A percentile compares a stretch with the other conserved stretches of the same genome.
phyloP scores from a whole-genome alignment of 352 stramenopile species.

The Phytophthora sp. region DNA sequence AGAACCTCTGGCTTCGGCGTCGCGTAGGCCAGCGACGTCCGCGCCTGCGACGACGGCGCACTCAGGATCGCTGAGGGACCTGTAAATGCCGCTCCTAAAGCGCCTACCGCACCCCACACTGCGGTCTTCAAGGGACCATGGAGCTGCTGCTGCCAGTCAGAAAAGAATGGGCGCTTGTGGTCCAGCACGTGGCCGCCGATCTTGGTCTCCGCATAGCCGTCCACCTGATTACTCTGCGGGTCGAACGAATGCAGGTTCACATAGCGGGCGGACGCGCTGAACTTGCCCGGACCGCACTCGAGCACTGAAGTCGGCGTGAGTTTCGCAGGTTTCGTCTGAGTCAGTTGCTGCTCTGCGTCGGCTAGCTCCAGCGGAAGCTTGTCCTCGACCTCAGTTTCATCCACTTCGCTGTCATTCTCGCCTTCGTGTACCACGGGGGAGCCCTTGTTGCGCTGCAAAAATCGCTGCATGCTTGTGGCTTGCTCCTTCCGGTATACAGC shows the following conservation, averaged over 20 bases:
- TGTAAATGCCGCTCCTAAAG: constrained; percentile 26
- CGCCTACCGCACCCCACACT: constrained; percentile 20
- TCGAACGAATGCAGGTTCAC: constrained; percentile 72
- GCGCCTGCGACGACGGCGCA: constrained; percentile 23
- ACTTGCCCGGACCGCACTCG: constrained; percentile 31
- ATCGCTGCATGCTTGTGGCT: constrained; percentile 24
- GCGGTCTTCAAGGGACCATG: constrained; percentile 44
- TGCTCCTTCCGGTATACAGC: constrained; percentile 11
- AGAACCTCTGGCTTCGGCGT: constrained; percentile 46
- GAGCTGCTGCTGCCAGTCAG: constrained; percentile 33
- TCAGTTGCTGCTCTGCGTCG: constrained; percentile 14
- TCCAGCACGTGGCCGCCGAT: constrained; percentile 75
- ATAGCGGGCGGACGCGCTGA: constrained; percentile 36
- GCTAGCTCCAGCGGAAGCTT: constrained; percentile 9
- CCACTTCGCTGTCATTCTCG: constrained; percentile 24
- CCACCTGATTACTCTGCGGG: constrained; percentile 5
- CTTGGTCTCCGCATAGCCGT: constrained; percentile 70
- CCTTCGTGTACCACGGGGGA: constrained; percentile 22
- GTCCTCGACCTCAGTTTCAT: constrained; percentile 13
- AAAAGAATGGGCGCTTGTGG: constrained; percentile 53
- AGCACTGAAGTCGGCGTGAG: not conserved
- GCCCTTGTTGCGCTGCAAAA: constrained; percentile 34
- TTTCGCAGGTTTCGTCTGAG: not conserved
- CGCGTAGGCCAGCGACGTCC: constrained; percentile 49
- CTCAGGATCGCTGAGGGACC: constrained; percentile 2